Base-by-base conservation (phyloP, 2,329 filamentous ascomycete genomes). In the Colletotrichum euphorbiae region DNA sequence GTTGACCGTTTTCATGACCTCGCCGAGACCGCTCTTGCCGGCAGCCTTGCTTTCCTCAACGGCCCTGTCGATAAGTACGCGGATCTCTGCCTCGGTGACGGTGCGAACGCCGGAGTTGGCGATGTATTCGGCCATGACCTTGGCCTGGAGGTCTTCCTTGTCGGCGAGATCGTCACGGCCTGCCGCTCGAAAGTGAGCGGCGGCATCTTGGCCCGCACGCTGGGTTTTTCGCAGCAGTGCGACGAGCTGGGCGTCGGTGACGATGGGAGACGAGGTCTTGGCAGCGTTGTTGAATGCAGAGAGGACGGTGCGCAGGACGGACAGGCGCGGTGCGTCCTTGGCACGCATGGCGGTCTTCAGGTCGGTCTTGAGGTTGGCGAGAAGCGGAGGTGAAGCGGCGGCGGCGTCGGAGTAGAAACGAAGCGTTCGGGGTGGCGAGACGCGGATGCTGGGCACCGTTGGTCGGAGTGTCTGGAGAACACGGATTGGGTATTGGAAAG, bases 221-320 rank as follows among this genome's bases (percentile, higher is more conserved):
- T 87, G 85, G 58, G 89, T 86, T 79, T 90, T 91, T 71, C 87
- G 85, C 63, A 96, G 84, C 55, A 94, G 82, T 7, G 84, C 81
- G 31, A 93, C 86, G 62, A 95, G 83, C 74, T 91, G 87, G 71
- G 86, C 84, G 77, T 95, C 91, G 21, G 88, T 92, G 62, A 81
- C 83, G 74, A 94, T 87, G n/a, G 92, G 92, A 43, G 81, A 83
- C 43, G 84, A 75, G 13, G 91, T 93, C 80, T 94, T 94, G 76
- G 89, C 90, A 38, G 91, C 89, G 78, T 94, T 94, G 73, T 90
- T 89, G 69, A 91, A 89, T 70, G 91, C 87, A 36, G 91, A 84
- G 71, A 94, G 85, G 70, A 94, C 81, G 45, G 84, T 78, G 72
- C 92, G 90, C 55, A 95, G 84, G 42, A 93, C 91, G 43, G 86